phyloP scores from a whole-genome alignment of 441 rosid species.

The Populus hybrid region DNA sequence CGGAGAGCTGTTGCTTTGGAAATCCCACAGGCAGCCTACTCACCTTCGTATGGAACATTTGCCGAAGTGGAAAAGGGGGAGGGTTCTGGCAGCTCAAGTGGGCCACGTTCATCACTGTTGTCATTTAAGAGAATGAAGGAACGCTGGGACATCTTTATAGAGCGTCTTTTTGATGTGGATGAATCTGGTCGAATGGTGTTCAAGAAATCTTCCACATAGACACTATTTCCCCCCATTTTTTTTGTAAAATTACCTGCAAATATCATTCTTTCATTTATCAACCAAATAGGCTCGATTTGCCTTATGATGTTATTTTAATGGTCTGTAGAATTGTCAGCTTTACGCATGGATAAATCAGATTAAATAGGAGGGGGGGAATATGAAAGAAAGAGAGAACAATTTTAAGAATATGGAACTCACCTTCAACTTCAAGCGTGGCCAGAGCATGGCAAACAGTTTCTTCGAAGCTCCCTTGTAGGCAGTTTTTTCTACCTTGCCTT shows the following conservation, averaged over 20 bases:
- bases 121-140: conserved; percentile 46
- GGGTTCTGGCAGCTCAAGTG: conserved; percentile 42
- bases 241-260: conserved; percentile 15
- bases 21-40: conserved; percentile 45
- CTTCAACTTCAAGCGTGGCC: not conserved
- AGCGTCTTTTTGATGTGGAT: conserved; percentile 49
- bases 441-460: not conserved
- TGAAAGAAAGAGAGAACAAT: not conserved
- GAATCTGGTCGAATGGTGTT: conserved; percentile 45
- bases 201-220: conserved; percentile 25
- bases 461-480: too few relatives aligned
- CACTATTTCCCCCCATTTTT: not conserved
- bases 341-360: not conserved
- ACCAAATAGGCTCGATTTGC: not conserved
- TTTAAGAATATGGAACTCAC: not conserved
- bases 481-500: not conserved
- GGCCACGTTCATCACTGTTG: conserved; percentile 25
- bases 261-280: conserved; percentile 19
- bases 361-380: not conserved
- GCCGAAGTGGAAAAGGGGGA: conserved; percentile 50
- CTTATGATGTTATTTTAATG: not conserved
- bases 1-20: conserved; percentile 62
- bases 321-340: not conserved
- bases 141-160: conserved; percentile 58
- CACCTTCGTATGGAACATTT: conserved; percentile 80